A percentile compares a stretch with the other conserved stretches of the same genome.
Evolutionary conservation across 352 stramenopile species (phyloP).

Genomic region (Thraustotheca clavata): DNA sequence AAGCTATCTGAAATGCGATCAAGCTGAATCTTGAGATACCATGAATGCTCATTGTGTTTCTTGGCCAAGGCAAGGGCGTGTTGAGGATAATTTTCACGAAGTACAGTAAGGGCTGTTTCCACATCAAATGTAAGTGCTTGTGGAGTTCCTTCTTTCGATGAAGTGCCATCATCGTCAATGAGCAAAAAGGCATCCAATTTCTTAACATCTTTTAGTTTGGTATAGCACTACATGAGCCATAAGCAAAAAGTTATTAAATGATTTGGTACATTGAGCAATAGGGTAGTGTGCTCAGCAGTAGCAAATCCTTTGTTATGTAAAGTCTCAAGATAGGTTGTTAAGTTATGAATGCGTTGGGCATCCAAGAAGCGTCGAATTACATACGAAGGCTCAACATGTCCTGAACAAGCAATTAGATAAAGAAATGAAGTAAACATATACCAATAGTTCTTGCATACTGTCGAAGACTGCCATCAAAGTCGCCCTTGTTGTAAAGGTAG

Average conservation of each 20-base stretch:
- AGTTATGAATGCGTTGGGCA: constrained; percentile 93
- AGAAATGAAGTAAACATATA: neutral
- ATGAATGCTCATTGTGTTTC: constrained; percentile 86
- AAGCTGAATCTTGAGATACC: constrained; percentile 90
- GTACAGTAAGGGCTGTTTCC: constrained; percentile 86
- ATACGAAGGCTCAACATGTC: constrained; percentile 95
- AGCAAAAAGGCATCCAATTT: constrained; percentile 91
- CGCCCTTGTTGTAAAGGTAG: constrained; percentile 96
- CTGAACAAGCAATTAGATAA: constrained; percentile 17
- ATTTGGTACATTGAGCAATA: constrained; percentile 75
- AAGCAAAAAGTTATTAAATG: neutral
- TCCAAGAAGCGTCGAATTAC: constrained; percentile 98
- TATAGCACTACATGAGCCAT: constrained; percentile 68
- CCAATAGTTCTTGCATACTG: constrained; percentile 96
- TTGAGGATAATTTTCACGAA: constrained; percentile 89
- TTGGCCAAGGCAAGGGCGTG: constrained; percentile 84
- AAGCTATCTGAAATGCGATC: constrained; percentile 72
- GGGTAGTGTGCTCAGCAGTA: constrained; percentile 88
- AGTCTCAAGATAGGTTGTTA: constrained; percentile 95
- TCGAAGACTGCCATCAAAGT: constrained; percentile 93
- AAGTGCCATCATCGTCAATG: constrained; percentile 55
- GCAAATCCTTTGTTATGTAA: constrained; percentile 88
- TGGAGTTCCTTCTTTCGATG: constrained; percentile 9
- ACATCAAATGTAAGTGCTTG: constrained; percentile 79
- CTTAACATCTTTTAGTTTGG: constrained; percentile 90